Evolutionary conservation across 495 filamentous ascomycete species (phyloP).

Genomic region (Penicillium flavigenum): DNA sequence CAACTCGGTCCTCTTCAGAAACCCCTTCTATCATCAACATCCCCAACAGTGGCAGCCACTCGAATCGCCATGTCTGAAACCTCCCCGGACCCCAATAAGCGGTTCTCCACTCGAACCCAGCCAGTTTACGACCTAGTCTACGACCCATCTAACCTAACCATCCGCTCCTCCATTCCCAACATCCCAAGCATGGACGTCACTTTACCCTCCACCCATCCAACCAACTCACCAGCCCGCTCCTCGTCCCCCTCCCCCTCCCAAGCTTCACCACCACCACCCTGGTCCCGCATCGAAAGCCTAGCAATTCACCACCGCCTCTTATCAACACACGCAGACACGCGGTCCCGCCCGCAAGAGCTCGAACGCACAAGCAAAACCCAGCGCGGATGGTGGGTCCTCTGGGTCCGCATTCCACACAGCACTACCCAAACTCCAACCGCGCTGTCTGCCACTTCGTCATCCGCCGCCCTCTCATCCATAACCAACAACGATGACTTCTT

Average conservation of each 20-base stretch:
- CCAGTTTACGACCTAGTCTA: slow-evolving; percentile 83
- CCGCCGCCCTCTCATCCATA: slow-evolving; percentile 18
- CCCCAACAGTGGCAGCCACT: slow-evolving; percentile 47
- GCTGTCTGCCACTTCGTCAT: slow-evolving; percentile 25
- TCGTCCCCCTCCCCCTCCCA: slow-evolving; percentile 65
- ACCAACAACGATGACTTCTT: slow-evolving; percentile 26
- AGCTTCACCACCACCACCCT: slow-evolving; percentile 42
- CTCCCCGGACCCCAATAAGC: slow-evolving; percentile 27
- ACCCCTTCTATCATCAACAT: slow-evolving; percentile 66
- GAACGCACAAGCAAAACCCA: slow-evolving; percentile 91
- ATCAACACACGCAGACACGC: slow-evolving; percentile 66
- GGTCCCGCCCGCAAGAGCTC: slow-evolving; percentile 56
- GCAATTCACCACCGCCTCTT: slow-evolving; percentile 86
- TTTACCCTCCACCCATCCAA: slow-evolving; percentile 9
- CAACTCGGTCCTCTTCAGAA: slow-evolving; percentile 77
- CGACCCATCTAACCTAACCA: slow-evolving; percentile 71
- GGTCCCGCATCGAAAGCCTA: slow-evolving; percentile 85
- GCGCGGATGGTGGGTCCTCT: slow-evolving; percentile 95
- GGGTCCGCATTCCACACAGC: slow-evolving; percentile 64
- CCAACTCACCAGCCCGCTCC: slow-evolving; percentile 47
- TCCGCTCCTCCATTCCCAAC: slow-evolving; percentile 85
- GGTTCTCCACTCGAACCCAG: slow-evolving; percentile 33
- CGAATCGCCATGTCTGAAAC: slow-evolving; percentile 44
- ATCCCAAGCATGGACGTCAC: slow-evolving; percentile 65
- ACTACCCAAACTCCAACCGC: slow-evolving; percentile 24